Evolutionary conservation across 768 basidiomycete genomes (phyloP), one percentile per base, ranked within the genome.

Genomic region (Auriscalpium microsporum): DNA sequence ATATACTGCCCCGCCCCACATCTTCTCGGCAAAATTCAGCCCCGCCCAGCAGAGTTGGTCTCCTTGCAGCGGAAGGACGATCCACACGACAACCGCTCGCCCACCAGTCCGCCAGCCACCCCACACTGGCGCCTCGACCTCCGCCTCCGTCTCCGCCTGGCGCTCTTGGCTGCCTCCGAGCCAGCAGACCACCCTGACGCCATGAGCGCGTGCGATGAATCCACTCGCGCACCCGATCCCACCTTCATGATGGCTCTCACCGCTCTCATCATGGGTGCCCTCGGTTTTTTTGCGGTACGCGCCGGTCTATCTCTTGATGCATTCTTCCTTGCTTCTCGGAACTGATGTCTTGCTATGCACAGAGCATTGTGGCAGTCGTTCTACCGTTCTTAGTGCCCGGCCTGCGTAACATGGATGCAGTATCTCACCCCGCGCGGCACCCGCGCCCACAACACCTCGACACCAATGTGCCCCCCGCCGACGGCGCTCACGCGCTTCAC

Each of bases 271-370:
- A 17, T 33, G 13, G 60, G 60, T n/a, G 48, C 49, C 55, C 52
- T 55, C 4, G 60, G 60, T 10, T 56, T 61, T 40, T 48, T 56
- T 8, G 37, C 55, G 46, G 60, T 61, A 40, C 36, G 60, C 28
- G 28, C 28, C 28, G 7, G 28, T 28, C 28, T 28, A 28, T 28
- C 28, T 28, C 17, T 9, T 28, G 48, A 11, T 16, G 10, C 52
- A 10, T 14, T 10, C 42, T 44, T 1, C 23, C 3, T 16, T 10
- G 19, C 34, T 23, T 16, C 17, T 28, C 19, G 23, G 14, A 10
- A 8, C 13, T 16, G n/a, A 28, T 16, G 14, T 14, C 28, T 28
- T 44, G 14, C 8, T 10, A 13, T 8, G 28, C 21, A 4, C 23
- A 52, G 60, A 61, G 60, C 40, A 13, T 61, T 4, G 17, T 49